Evolutionary conservation across 164 flowering plant species (phyloP).

Genomic region (Echeveria elegans): DNA sequence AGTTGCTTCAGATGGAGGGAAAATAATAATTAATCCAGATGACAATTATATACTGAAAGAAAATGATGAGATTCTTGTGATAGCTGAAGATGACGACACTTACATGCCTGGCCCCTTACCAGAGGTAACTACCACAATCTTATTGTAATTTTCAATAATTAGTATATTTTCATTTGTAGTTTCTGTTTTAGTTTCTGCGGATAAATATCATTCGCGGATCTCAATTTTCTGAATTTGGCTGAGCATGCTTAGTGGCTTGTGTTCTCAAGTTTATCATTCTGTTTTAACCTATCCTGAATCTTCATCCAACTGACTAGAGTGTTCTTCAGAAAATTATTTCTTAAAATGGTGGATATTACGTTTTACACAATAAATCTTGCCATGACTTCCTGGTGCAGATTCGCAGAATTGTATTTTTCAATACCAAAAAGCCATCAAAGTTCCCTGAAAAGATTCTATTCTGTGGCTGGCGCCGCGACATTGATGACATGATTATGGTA

Average conservation of each 20-base stretch:
- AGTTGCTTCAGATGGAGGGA: conserved; percentile 73
- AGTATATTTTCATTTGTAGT: not conserved
- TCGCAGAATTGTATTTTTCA: conserved; percentile 34
- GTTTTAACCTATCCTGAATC: not conserved
- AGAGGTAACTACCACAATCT: conserved; percentile 33
- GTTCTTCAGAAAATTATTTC: not conserved
- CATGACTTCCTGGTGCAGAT: conserved; percentile 33
- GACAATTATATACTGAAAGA: conserved; percentile 64
- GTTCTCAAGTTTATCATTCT: not conserved
- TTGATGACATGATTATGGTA: conserved; percentile 95
- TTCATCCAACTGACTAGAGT: not conserved
- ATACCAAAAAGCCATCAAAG: conserved; percentile 44
- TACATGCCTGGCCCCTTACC: conserved; percentile 70
- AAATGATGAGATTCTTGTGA: conserved; percentile 86
- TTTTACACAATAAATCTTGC: not conserved
- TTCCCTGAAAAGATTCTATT: conserved; percentile 87
- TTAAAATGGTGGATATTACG: not conserved
- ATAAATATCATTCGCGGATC: not conserved
- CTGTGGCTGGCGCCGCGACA: conserved; percentile 98
- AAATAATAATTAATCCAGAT: conserved; percentile 71
- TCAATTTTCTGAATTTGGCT: not conserved
- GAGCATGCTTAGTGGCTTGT: not conserved
- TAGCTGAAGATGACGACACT: conserved; percentile 93
- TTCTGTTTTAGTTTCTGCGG: not conserved
- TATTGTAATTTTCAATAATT: not conserved